phyloP scores from a whole-genome alignment of 2,329 filamentous ascomycete genomes.

The Madurella mycetomatis region DNA sequence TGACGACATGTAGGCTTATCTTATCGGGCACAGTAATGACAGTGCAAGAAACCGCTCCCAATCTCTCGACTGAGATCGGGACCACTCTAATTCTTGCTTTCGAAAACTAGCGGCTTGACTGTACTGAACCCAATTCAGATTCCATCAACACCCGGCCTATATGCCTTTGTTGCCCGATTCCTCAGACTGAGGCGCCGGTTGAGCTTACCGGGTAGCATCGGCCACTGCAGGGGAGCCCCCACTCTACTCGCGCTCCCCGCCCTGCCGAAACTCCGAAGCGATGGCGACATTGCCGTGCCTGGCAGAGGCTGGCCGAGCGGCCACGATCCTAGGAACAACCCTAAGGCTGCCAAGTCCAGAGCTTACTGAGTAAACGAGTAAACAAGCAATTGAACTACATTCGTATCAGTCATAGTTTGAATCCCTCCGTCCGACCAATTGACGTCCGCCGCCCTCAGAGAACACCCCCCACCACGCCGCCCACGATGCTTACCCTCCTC shows the following conservation, averaged over 20 bases:
- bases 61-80: no score
- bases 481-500: neutral
- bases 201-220: conserved; percentile 15
- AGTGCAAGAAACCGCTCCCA: no score
- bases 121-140: no score
- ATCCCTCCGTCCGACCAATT: neutral
- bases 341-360: neutral
- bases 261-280: conserved; percentile 16
- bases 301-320: neutral
- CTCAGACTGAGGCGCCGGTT: conserved; percentile 1
- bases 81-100: no score
- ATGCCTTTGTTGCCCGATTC: neutral
- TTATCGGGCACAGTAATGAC: no score
- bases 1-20: no score
- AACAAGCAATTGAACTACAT: neutral
- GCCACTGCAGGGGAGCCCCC: conserved; percentile 8
- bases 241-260: conserved; percentile 6
- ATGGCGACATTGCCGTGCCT: conserved; percentile 3
- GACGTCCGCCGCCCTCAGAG: neutral
- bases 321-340: neutral
- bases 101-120: no score
- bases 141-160: no score
- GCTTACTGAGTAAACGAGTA: neutral
- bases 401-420: neutral
- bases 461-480: neutral